Percentiles rank a stretch among this genome's conserved stretches.
Evolutionary conservation across 2,329 filamentous ascomycete genomes (phyloP).

Genomic region (Biscogniauxia mediterranea): DNA sequence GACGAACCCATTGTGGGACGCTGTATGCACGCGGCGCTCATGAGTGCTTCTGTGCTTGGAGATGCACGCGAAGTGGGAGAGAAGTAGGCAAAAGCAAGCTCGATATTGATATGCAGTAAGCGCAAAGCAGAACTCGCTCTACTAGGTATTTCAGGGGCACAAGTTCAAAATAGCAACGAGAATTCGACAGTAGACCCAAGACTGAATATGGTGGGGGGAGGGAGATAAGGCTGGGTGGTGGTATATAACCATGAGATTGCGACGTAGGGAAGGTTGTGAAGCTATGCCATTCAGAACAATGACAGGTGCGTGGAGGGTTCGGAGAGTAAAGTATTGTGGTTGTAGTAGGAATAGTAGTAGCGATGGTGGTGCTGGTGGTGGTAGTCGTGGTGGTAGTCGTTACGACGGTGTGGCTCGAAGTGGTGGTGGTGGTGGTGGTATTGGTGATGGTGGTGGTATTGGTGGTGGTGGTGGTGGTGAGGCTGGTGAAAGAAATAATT

Average conservation of each 20-base stretch:
- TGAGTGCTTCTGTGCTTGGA: constrained; percentile 40
- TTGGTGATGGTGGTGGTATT: constrained; percentile 10
- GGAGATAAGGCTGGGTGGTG: neutral
- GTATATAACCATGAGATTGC: neutral
- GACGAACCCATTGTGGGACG: constrained; percentile 59
- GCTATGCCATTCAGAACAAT: constrained; percentile 5
- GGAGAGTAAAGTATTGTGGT: constrained; percentile 9
- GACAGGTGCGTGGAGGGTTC: constrained; percentile 13
- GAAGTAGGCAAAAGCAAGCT: constrained; percentile 6
- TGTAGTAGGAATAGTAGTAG: neutral
- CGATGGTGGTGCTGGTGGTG: neutral
- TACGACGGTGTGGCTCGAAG: constrained; percentile 10
- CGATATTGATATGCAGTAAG: constrained; percentile 1
- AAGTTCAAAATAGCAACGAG: neutral
- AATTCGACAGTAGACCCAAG: neutral
- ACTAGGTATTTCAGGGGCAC: neutral
- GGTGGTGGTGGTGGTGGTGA: constrained; percentile 12
- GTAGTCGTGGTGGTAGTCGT: constrained; percentile 10
- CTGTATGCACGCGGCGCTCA: constrained; percentile 51
- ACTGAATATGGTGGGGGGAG: neutral
- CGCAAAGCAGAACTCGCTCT: constrained; percentile 1
- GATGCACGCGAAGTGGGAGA: constrained; percentile 9
- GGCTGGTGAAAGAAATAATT: constrained; percentile 16
- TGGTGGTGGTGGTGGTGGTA: constrained; percentile 1
- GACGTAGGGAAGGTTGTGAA: neutral